Evolutionary conservation across 164 flowering plant species (phyloP), one percentile per base, ranked within the genome.

Genomic region (grape (Vitis vinifera)): DNA sequence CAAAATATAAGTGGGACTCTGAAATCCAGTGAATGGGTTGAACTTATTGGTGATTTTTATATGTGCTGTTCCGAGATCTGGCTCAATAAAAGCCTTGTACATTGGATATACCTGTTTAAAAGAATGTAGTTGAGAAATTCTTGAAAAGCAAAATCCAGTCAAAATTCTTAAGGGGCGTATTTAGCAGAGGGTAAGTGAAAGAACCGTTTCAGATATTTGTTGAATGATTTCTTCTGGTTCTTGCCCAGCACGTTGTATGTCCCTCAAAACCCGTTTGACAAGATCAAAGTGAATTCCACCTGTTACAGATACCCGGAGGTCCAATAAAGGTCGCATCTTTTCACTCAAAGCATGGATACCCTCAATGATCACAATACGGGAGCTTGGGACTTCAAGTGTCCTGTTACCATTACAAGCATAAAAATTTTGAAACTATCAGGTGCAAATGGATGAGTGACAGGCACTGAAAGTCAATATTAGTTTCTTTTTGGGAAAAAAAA

Each of bases 271-370:
- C 71, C 98, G 81, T 84, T 91, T 96, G 30, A 96, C 99, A 69
- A 96, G 97, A 67, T 96, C 99, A 80, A 93, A 91, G 79, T 96
- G 98, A 68, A 96, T 94, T 17, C 98, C 99, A 70, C 98, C 98
- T 10, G 89, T 96, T 58, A 93, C 92, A 59, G 99, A 96, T 62
- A 93, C 89, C 56, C 91, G 86, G 66, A 93, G 95, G 70, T 93
- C 98, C 66, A 96, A 71, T 7, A 87, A 68, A 66, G 95, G 89
- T 16, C 98, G 85, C 77, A 95, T 75, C 71, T 73, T 91, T 79
- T 91, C 97, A 78, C 91, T 93, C 80, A 96, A 79, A 53, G 99
- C 99, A 85, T 93, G 93, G 68, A 96, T 96, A 30, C 99, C 99
- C 73, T 96, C 97, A 63, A 96, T 85, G 66, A 96, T 87, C 70